Percentiles rank a stretch among this genome's conserved stretches.
These are phyloP conservation scores for Radiomyces spectabilis DNA, from an alignment of 192 early-diverging fungal species.

Conservation along the genomic window DNA sequence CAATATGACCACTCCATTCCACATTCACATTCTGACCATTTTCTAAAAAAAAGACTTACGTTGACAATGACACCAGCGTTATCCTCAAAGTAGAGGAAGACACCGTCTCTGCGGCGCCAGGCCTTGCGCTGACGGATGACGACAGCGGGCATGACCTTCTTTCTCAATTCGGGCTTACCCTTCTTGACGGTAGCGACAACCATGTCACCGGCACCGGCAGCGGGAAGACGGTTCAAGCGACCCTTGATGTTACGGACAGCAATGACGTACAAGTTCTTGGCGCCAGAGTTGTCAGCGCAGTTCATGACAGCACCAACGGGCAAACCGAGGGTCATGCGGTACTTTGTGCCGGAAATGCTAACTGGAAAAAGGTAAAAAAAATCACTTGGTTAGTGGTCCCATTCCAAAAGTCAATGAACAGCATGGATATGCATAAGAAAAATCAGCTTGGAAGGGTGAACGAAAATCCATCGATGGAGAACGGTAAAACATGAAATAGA, in stretches of 20 bases:
- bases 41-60: no score
- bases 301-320: slow-evolving; percentile 93
- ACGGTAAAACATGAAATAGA: no score
- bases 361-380: slow-evolving; percentile 16
- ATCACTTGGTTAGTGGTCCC: no score
- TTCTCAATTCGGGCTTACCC: slow-evolving; percentile 99
- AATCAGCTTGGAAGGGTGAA: background rate
- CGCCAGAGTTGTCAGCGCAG: slow-evolving; percentile 99
- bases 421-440: background rate
- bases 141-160: slow-evolving; percentile 99
- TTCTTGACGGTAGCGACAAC: slow-evolving; percentile 99
- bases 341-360: slow-evolving; percentile 88
- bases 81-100: slow-evolving; percentile 99
- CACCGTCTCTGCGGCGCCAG: slow-evolving; percentile 98
- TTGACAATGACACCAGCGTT: slow-evolving; percentile 99
- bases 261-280: slow-evolving; percentile 99
- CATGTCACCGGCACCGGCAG: slow-evolving; percentile 99
- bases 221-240: slow-evolving; percentile 94
- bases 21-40: no score
- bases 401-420: no score
- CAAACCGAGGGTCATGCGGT: slow-evolving; percentile 99
- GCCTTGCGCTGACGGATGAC: slow-evolving; percentile 99
- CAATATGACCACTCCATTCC: no score
- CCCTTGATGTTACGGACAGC: slow-evolving; percentile 94
- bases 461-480: background rate